These are phyloP conservation scores for Penicillium aurantiogriseum DNA, from an alignment of 2,329 filamentous ascomycete genomes.

Conservation along the genomic window DNA sequence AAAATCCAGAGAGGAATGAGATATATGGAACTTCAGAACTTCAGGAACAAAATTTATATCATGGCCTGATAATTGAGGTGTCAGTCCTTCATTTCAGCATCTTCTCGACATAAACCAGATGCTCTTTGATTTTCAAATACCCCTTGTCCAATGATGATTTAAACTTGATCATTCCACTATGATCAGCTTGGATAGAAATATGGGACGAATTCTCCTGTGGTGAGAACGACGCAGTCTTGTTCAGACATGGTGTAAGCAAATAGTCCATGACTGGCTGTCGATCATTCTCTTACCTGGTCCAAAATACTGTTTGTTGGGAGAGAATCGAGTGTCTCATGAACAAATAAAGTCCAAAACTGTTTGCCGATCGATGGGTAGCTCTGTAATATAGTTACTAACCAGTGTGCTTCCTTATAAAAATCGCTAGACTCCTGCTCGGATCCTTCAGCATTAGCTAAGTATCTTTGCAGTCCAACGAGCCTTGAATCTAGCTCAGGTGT, in stretches of 20 bases:
- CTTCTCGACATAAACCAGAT: not conserved
- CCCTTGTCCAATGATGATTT: slow-evolving; percentile 1
- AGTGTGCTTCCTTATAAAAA: slow-evolving; percentile 15
- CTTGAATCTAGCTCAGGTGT: slow-evolving; percentile 38
- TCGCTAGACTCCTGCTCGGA: slow-evolving; percentile 22
- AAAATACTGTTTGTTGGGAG: not conserved
- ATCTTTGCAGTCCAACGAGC: slow-evolving; percentile 31
- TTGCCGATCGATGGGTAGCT: slow-evolving; percentile 4
- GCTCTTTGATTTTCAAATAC: slow-evolving; percentile 12
- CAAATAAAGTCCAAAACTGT: slow-evolving; percentile 6
- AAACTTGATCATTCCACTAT: slow-evolving; percentile 30
- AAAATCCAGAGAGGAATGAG: not conserved
- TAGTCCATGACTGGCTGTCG: not conserved
- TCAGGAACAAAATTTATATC: not conserved
- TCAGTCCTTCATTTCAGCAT: not conserved
- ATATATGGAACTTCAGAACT: not conserved
- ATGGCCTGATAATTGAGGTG: not conserved
- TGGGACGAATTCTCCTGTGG: slow-evolving; percentile 3
- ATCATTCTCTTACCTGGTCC: slow-evolving; percentile 2
- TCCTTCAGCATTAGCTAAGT: slow-evolving; percentile 31
- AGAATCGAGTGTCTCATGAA: not conserved
- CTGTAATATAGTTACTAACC: slow-evolving; percentile 10
- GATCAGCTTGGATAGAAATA: slow-evolving; percentile 29
- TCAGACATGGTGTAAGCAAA: not conserved
- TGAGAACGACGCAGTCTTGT: not conserved